phyloP scores from a whole-genome alignment of 352 stramenopile species.

The Phytophthora melonis region DNA sequence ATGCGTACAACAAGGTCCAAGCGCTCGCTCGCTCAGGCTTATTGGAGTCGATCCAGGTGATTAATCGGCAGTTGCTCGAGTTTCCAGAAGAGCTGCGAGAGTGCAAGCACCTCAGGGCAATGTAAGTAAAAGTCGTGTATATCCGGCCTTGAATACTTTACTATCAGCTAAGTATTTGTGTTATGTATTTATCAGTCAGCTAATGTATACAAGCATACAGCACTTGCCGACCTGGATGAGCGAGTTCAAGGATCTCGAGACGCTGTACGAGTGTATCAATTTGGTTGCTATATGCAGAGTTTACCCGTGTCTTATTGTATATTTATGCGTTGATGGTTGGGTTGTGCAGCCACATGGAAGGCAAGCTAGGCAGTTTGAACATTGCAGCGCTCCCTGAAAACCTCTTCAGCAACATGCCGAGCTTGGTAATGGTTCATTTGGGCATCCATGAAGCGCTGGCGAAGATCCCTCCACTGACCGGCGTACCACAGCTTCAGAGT shows the following conservation, averaged over 20 bases:
- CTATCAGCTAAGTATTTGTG: too few species aligned
- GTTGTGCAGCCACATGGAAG: background rate
- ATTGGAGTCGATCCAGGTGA: too few species aligned
- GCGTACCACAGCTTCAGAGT: background rate
- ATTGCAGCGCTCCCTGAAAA: background rate
- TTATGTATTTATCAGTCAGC: too few species aligned
- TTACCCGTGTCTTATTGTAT: background rate
- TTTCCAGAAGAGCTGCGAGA: background rate
- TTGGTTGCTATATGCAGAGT: too few species aligned
- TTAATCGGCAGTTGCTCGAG: too few species aligned
- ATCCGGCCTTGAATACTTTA: too few species aligned
- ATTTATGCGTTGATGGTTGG: background rate
- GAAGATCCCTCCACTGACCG: background rate
- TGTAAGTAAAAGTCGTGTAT: background rate
- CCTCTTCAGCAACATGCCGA: background rate
- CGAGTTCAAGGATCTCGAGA: background rate
- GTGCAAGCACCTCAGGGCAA: background rate
- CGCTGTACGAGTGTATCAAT: background rate
- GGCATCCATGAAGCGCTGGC: background rate
- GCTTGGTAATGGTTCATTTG: background rate
- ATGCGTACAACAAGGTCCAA: too few species aligned
- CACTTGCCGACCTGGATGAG: background rate
- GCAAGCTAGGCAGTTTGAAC: background rate
- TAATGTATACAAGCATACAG: background rate
- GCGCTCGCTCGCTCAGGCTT: too few species aligned